Conservation (phyloP, 139 green algal species). For the Micromonas pusilla region DNA sequence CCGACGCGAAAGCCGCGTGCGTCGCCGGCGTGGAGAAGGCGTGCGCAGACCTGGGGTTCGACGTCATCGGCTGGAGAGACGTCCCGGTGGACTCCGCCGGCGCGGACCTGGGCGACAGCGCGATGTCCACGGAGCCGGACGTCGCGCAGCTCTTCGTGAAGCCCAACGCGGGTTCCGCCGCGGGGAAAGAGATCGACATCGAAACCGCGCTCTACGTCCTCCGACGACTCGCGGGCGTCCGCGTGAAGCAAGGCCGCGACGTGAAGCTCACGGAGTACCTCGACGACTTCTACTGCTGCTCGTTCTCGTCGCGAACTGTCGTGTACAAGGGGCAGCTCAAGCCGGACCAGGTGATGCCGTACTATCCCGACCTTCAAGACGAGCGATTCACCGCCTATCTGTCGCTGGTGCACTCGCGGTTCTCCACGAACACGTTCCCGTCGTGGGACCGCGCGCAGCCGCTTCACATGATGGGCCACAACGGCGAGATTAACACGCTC, state of each 20-base stretch:
- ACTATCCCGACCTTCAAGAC: conserved; percentile 76
- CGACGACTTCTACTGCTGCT: conserved; percentile 88
- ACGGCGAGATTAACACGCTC: conserved; percentile 87
- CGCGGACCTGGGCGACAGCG: conserved; percentile 62
- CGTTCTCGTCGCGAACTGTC: conserved; percentile 73
- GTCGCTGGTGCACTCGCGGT: conserved; percentile 87
- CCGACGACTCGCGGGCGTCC: conserved; percentile 81
- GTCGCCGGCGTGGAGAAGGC: conserved; percentile 55
- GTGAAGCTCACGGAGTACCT: conserved; percentile 37
- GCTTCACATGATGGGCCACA: conserved; percentile 90
- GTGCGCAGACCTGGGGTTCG: conserved; percentile 55
- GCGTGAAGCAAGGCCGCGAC: conserved; percentile 67
- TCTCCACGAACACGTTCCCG: conserved; percentile 96
- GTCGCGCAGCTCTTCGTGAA: conserved; percentile 84
- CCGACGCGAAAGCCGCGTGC: conserved; percentile 27
- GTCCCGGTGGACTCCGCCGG: conserved; percentile 70
- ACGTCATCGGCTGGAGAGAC: conserved; percentile 71
- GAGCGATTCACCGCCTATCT: conserved; percentile 78
- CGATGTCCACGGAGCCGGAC: conserved; percentile 64
- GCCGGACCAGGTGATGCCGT: conserved; percentile 69
- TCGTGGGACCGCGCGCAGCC: conserved; percentile 85
- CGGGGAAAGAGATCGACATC: conserved; percentile 68
- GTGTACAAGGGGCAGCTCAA: conserved; percentile 98
- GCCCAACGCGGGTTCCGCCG: conserved; percentile 22
- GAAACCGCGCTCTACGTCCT: conserved; percentile 89